These are phyloP conservation scores for Cladosporium sp. DNA, from an alignment of 2,329 filamentous ascomycete genomes.

Conservation along the genomic window DNA sequence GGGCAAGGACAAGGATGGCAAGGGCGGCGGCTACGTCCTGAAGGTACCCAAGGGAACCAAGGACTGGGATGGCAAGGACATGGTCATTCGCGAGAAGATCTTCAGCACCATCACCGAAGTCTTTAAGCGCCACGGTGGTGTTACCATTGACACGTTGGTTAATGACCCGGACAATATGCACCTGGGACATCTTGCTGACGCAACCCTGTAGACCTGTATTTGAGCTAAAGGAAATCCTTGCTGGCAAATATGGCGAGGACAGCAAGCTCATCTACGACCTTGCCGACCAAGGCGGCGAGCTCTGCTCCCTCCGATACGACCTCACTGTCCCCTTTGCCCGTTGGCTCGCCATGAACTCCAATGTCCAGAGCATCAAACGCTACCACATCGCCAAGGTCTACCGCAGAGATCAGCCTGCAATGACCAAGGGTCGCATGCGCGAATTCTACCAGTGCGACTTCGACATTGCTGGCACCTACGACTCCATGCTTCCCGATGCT, in stretches of 20 bases:
- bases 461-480: conserved; percentile 82
- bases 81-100: conserved; percentile 75
- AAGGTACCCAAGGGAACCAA: conserved; percentile 90
- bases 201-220: conserved; percentile 56
- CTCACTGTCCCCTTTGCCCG: conserved; percentile 85
- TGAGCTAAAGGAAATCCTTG: conserved; percentile 77
- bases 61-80: conserved; percentile 74
- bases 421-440: conserved; percentile 86
- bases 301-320: conserved; percentile 79
- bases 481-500: conserved; percentile 86
- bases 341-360: conserved; percentile 86
- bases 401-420: conserved; percentile 72
- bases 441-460: conserved; percentile 98
- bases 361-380: conserved; percentile 77
- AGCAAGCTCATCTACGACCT: conserved; percentile 88
- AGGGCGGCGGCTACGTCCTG: conserved; percentile 49
- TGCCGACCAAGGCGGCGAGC: conserved; percentile 79
- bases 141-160: conserved; percentile 66
- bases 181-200: not conserved
- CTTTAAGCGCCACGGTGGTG: conserved; percentile 77
- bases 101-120: conserved; percentile 68
- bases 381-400: conserved; percentile 96
- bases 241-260: conserved; percentile 89
- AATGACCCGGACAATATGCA: not conserved
- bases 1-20: conserved; percentile 40